These are phyloP conservation scores for Rhizopogon rudus DNA, from an alignment of 768 basidiomycete genomes.

Conservation along the genomic window DNA sequence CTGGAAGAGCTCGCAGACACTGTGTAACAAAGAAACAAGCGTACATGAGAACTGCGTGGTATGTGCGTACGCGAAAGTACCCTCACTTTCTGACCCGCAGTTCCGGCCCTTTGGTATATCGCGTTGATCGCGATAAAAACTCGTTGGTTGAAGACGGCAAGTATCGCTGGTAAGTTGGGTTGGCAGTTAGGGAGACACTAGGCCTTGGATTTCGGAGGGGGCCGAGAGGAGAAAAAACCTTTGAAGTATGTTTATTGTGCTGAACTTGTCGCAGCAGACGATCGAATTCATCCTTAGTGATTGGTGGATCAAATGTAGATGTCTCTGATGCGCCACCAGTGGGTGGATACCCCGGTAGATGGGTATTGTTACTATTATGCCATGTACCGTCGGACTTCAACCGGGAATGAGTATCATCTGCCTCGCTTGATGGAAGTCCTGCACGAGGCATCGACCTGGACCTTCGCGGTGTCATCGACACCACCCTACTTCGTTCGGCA, in stretches of 20 bases:
- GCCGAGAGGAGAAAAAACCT: constrained; percentile 25
- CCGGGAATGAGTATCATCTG: background rate
- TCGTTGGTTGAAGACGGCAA: constrained; percentile 17
- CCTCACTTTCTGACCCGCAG: constrained; percentile 25
- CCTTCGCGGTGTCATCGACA: constrained; percentile 13
- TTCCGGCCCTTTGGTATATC: constrained; percentile 13
- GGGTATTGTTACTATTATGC: background rate
- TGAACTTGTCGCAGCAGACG: constrained; percentile 20
- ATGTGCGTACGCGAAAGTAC: background rate
- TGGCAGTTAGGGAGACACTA: constrained; percentile 9
- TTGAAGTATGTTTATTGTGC: constrained; percentile 22
- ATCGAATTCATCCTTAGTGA: constrained; percentile 16
- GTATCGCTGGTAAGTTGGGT: constrained; percentile 13
- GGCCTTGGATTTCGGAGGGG: constrained; percentile 20
- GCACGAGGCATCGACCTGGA: background rate
- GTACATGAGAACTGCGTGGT: constrained; percentile 1
- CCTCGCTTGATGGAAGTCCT: background rate
- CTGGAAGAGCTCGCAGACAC: constrained; percentile 21
- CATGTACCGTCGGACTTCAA: background rate
- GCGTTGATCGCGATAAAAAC: constrained; percentile 19
- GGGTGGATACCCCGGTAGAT: background rate
- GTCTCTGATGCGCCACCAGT: too few species aligned
- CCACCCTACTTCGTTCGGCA: constrained; percentile 22
- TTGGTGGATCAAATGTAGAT: background rate
- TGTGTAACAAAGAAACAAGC: constrained; percentile 2